Evolutionary conservation across 108 stramenopile genomes (phyloP).

Genomic region (Fistulifera pelliculosa): DNA sequence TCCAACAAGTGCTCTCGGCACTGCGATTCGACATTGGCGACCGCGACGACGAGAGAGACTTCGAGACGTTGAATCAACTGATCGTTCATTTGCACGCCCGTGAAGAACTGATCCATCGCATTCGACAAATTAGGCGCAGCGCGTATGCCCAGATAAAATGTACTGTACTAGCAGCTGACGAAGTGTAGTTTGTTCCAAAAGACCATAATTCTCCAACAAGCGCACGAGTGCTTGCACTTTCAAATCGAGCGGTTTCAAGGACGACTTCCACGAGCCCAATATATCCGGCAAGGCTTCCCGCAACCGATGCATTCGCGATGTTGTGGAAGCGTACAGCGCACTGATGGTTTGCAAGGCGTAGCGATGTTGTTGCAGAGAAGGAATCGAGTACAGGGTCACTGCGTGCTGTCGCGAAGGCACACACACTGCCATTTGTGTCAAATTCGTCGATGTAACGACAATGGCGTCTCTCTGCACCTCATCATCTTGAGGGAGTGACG

Average conservation of each 20-base stretch:
- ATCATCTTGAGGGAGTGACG: too few species aligned
- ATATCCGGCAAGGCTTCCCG: conserved; percentile 29
- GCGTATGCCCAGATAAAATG: conserved; percentile 60
- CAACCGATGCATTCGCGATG: conserved; percentile 33
- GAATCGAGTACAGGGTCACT: conserved; percentile 7
- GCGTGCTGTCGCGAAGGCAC: background rate
- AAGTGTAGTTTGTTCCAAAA: conserved; percentile 18
- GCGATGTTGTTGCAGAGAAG: conserved; percentile 12
- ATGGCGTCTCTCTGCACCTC: conserved; percentile 9
- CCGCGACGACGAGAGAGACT: conserved; percentile 33
- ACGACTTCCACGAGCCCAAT: conserved; percentile 41
- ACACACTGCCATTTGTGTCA: conserved; percentile 23
- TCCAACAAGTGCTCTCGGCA: conserved; percentile 43
- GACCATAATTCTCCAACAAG: conserved; percentile 54
- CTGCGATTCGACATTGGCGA: conserved; percentile 56
- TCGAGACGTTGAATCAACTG: conserved; percentile 56
- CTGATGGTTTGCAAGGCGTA: conserved; percentile 55
- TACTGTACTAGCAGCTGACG: conserved; percentile 36
- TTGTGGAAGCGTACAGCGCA: conserved; percentile 49
- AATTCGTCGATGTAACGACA: conserved; percentile 31
- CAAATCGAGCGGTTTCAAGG: conserved; percentile 61
- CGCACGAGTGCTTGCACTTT: conserved; percentile 43
- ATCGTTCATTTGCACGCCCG: conserved; percentile 71
- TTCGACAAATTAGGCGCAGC: conserved; percentile 39
- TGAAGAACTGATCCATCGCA: conserved; percentile 83